Percentiles rank a stretch among this genome's conserved stretches.
Conservation (phyloP, 176 grass and related monocot species). For the Carex kokanica region DNA sequence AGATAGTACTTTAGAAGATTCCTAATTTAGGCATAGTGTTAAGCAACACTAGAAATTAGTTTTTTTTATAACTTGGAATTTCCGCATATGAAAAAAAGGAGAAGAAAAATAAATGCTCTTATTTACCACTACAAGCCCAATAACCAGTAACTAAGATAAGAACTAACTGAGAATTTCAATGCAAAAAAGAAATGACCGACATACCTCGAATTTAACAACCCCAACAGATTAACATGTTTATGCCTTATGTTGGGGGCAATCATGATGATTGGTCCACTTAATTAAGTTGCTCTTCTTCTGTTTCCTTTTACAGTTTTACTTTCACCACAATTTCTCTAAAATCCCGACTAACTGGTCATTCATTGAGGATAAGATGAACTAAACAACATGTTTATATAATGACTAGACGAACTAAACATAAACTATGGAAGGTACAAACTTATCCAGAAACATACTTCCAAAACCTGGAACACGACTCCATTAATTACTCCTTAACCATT, state of each 20-base stretch:
- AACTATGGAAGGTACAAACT: not conserved
- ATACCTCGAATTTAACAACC: not conserved
- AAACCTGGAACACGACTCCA: not conserved
- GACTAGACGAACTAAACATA: not conserved
- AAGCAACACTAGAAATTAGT: not conserved
- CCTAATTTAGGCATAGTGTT: not conserved
- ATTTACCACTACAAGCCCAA: not conserved
- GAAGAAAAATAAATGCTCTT: not conserved
- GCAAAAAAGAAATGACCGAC: not conserved
- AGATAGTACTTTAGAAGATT: not conserved
- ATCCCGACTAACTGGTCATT: not conserved
- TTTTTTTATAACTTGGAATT: not conserved
- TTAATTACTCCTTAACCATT: not conserved
- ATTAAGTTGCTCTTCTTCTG: not conserved
- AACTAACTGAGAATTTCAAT: no score
- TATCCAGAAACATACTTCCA: not conserved
- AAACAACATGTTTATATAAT: not conserved
- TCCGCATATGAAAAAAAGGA: not conserved
- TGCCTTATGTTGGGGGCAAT: not conserved
- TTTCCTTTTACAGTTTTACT: not conserved
- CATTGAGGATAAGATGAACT: not conserved
- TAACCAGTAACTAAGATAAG: no score
- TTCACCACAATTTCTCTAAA: not conserved
- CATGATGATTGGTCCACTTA: not conserved
- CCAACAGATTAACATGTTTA: not conserved